Evolutionary conservation across 257 asterid species (phyloP), one percentile per base, ranked within the genome.

Genomic region (Nicotiana noctiflora): DNA sequence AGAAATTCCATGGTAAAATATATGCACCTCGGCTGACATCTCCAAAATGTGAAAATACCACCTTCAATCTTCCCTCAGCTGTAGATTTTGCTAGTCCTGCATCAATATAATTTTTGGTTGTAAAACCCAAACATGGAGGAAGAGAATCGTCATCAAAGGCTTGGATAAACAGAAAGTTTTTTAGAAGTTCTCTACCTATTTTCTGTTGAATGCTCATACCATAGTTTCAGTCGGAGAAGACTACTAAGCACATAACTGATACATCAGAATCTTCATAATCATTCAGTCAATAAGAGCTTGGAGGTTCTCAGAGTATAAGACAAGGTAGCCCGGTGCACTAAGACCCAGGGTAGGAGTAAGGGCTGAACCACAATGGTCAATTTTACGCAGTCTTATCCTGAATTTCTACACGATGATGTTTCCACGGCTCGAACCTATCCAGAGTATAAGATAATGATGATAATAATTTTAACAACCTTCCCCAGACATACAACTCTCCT

Each of bases 81-180:
- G 81, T 78, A 37, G 81, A 78, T 49, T 78, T 59, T 21, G 81
- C 72, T 46, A 78, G 81, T 78, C 74, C 81, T 78, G 60, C 79
- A 74, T 49, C 34, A 74, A 74, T 74, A 14, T 49, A 21, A 74
- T 46, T 70, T 14, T 6, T 0, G 14, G 12, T 21, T 70, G 34
- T 70, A 12, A 70, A 6, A 70, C 21, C 57, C 59, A 21, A 44
- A 70, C 12, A n/a, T 37, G 31, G n/a, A 68, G 57, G n/a, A 68
- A 51, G 18, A 14, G 10, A 18, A 68, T 68, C 76, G 40, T 37
- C 18, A 13, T 18, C 76, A 4, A 40, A 68, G 56, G 19, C 77
- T 40, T 37, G 5, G 52, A 40, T 37, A 19, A 19, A 40, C n/a
- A 40, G 12, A 68, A 40, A 10, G 5, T 9, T 11, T 40, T 10